Evolutionary conservation across 305 asterid species (phyloP).

Genomic region (Rubia peregrina): DNA sequence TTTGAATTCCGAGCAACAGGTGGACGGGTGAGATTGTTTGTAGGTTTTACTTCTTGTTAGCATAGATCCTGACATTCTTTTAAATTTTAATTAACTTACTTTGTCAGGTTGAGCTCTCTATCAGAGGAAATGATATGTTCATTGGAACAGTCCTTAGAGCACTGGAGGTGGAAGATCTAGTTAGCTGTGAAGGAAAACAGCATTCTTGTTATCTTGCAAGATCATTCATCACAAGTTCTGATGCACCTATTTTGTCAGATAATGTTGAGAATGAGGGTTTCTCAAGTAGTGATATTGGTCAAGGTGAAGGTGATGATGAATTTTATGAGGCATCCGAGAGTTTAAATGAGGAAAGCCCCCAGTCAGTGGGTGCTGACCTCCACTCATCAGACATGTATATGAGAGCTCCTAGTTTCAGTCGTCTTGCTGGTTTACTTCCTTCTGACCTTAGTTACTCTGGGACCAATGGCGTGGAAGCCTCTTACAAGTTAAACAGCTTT

Average conservation of each 20-base stretch:
- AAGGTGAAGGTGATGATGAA: slow-evolving; percentile 75
- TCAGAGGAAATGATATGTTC: slow-evolving; percentile 65
- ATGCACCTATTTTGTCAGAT: slow-evolving; percentile 42
- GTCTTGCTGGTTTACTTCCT: slow-evolving; percentile 72
- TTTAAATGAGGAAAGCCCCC: slow-evolving; percentile 68
- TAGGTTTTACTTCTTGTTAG: slow-evolving; percentile 9
- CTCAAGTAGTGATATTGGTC: slow-evolving; percentile 33
- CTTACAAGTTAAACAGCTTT: slow-evolving; percentile 64
- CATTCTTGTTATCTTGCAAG: slow-evolving; percentile 60
- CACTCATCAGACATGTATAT: slow-evolving; percentile 28
- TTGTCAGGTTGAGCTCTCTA: slow-evolving; percentile 77
- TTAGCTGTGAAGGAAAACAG: slow-evolving; percentile 41
- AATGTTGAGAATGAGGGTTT: slow-evolving; percentile 28
- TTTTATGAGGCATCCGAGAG: slow-evolving; percentile 85
- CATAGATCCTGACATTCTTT: slow-evolving; percentile 13
- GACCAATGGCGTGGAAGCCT: slow-evolving; percentile 38
- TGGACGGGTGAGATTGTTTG: slow-evolving; percentile 59
- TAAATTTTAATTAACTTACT: slow-evolving; percentile 20
- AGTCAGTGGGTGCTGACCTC: slow-evolving; percentile 26
- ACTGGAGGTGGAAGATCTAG: slow-evolving; percentile 82
- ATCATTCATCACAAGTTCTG: slow-evolving; percentile 68
- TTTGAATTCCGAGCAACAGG: slow-evolving; percentile 95
- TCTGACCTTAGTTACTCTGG: slow-evolving; percentile 37
- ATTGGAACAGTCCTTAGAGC: slow-evolving; percentile 86
- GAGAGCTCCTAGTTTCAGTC: slow-evolving; percentile 64